Percentiles rank a stretch among this genome's conserved stretches.
These are phyloP conservation scores for Phyllosticta citriasiana DNA, from an alignment of 2,329 filamentous ascomycete species.

Conservation along the genomic window DNA sequence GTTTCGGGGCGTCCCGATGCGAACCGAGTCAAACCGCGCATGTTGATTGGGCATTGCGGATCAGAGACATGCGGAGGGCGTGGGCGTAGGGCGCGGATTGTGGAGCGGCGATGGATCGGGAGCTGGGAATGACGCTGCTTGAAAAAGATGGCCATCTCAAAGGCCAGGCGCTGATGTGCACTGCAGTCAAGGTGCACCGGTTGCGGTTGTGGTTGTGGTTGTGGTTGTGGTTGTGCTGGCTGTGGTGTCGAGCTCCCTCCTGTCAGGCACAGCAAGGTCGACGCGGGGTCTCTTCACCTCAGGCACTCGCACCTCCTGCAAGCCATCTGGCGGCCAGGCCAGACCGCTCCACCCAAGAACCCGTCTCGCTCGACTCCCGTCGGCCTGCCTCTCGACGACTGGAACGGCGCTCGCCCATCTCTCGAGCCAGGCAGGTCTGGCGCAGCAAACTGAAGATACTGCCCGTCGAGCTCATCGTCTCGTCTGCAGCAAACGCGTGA, in stretches of 20 bases:
- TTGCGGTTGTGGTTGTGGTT: too few species aligned
- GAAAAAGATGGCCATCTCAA: background rate
- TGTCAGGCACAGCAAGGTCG: too few species aligned
- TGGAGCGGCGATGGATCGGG: conserved; percentile 1
- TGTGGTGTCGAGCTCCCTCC: too few species aligned
- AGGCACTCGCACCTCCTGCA: too few species aligned
- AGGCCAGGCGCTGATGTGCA: background rate
- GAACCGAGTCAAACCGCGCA: conserved; percentile 8
- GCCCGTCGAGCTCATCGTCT: background rate
- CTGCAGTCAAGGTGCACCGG: background rate
- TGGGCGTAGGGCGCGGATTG: conserved; percentile 3
- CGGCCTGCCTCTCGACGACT: background rate
- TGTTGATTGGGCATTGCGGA: background rate
- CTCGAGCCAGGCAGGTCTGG: too few species aligned
- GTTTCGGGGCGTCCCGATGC: background rate
- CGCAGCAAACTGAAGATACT: background rate
- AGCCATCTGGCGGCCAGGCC: too few species aligned
- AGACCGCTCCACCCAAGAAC: too few species aligned
- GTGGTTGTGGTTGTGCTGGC: too few species aligned
- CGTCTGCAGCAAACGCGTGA: background rate
- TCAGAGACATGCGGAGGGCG: conserved; percentile 6
- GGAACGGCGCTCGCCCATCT: background rate
- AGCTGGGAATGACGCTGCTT: too few species aligned
- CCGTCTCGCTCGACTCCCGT: too few species aligned
- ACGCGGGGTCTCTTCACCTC: too few species aligned